phyloP scores from a whole-genome alignment of 768 basidiomycete species.

The Cubamyces sp. region DNA sequence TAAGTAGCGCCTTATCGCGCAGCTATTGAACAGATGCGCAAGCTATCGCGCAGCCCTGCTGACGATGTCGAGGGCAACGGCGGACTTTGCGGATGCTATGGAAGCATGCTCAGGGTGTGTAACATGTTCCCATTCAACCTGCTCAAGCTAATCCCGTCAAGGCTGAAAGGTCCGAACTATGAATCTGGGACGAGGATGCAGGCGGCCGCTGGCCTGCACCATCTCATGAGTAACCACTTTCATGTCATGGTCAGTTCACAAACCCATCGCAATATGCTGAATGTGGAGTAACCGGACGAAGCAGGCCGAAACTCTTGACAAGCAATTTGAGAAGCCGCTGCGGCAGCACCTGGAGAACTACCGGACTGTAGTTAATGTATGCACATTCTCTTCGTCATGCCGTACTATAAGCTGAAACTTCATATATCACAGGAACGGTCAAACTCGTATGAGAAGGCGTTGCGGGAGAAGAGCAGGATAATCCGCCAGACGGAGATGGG shows the following conservation, averaged over 20 bases:
- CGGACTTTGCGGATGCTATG: conserved; percentile 85
- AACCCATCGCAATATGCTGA: not conserved
- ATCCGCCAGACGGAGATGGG: conserved; percentile 86
- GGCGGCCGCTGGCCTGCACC: conserved; percentile 86
- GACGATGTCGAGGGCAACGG: conserved; percentile 81
- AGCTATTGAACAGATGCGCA: conserved; percentile 79
- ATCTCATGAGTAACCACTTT: conserved; percentile 91
- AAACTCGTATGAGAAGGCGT: conserved; percentile 76
- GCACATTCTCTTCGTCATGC: conserved; percentile 25
- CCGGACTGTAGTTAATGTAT: conserved; percentile 69
- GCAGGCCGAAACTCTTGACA: conserved; percentile 84
- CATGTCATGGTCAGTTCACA: conserved; percentile 74
- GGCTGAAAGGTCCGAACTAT: conserved; percentile 79
- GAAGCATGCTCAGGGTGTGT: conserved; percentile 81
- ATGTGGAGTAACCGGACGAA: not conserved
- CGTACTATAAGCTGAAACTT: not conserved
- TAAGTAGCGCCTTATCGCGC: conserved; percentile 22
- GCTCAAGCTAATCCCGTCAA: conserved; percentile 33
- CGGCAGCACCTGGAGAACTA: conserved; percentile 85
- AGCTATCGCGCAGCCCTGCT: conserved; percentile 82
- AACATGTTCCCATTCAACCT: not conserved
- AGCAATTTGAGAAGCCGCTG: conserved; percentile 87
- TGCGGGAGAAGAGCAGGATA: conserved; percentile 81
- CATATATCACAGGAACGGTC: conserved; percentile 74
- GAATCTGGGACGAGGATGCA: conserved; percentile 83